A percentile compares a stretch with the other conserved stretches of the same genome.
phyloP scores from a whole-genome alignment of 371 early-diverging fungal species.

The Saksenaea oblongispora region DNA sequence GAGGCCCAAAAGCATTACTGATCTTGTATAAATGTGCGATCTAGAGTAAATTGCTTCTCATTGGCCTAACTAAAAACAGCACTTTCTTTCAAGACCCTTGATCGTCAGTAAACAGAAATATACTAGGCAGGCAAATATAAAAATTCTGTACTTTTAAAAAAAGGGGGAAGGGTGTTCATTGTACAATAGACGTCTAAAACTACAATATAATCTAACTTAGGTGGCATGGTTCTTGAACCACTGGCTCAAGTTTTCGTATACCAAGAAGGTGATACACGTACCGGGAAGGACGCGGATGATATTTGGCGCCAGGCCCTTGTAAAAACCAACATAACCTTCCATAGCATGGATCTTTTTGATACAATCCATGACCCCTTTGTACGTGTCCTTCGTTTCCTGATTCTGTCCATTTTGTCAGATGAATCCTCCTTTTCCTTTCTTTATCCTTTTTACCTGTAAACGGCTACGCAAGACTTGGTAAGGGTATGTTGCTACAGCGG shows the following conservation, averaged over 20 bases:
- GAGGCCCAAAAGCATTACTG: too few species aligned
- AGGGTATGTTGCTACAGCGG: slow-evolving; percentile 90
- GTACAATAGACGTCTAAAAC: neutral
- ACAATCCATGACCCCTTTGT: slow-evolving; percentile 72
- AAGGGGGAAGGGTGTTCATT: too few species aligned
- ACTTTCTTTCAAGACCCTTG: too few species aligned
- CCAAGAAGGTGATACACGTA: slow-evolving; percentile 93
- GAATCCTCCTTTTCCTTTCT: neutral
- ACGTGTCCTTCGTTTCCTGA: slow-evolving; percentile 44
- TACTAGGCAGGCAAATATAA: too few species aligned
- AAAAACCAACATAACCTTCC: slow-evolving; percentile 89
- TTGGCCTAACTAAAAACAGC: too few species aligned
- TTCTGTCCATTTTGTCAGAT: slow-evolving; percentile 26
- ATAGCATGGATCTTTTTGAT: slow-evolving; percentile 67
- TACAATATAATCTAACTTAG: slow-evolving; percentile 20
- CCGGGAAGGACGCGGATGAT: slow-evolving; percentile 92
- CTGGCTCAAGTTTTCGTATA: slow-evolving; percentile 88
- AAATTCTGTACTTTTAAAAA: too few species aligned
- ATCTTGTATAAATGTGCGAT: too few species aligned
- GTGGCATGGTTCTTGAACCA: slow-evolving; percentile 63
- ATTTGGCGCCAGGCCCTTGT: slow-evolving; percentile 93
- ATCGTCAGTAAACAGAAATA: too few species aligned
- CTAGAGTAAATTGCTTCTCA: too few species aligned
- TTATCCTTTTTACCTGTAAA: slow-evolving; percentile 62
- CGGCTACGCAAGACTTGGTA: slow-evolving; percentile 92